Percentiles rank a stretch among this genome's conserved stretches.
These are phyloP conservation scores for Mallotus japonicus DNA, from an alignment of 441 rosid species.

Conservation along the genomic window DNA sequence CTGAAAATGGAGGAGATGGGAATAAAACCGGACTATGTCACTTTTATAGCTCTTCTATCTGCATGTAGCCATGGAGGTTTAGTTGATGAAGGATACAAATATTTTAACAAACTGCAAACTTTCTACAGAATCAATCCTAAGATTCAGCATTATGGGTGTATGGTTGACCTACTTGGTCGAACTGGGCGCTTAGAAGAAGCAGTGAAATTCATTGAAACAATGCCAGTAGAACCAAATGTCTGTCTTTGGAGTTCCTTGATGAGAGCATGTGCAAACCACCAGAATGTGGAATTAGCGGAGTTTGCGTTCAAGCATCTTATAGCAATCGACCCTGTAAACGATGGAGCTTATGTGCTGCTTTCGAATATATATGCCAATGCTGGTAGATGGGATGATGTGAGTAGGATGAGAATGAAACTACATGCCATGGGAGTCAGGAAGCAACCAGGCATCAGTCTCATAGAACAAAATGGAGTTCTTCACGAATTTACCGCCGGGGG, in stretches of 20 bases:
- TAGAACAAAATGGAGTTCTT: constrained; percentile 16
- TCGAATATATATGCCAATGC: constrained; percentile 15
- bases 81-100: constrained; percentile 14
- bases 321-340: constrained; percentile 17
- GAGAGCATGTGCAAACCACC: constrained; percentile 19
- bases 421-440: constrained; percentile 13
- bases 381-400: constrained; percentile 17
- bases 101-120: constrained; percentile 18
- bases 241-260: constrained; percentile 25
- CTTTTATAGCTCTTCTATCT: constrained; percentile 23
- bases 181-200: constrained; percentile 16
- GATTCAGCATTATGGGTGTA: constrained; percentile 26
- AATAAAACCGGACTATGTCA: constrained; percentile 19
- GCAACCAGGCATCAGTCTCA: constrained; percentile 12
- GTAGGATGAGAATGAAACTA: constrained; percentile 5
- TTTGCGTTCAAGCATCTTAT: constrained; percentile 12
- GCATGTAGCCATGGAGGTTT: constrained; percentile 31
- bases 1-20: constrained; percentile 15
- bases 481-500: constrained; percentile 16
- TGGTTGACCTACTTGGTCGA: constrained; percentile 28
- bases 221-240: constrained; percentile 25
- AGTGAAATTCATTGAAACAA: constrained; percentile 17
- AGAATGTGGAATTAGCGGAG: constrained; percentile 22
- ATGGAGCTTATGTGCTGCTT: constrained; percentile 17
- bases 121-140: constrained; percentile 14